phyloP scores from a whole-genome alignment of 495 filamentous ascomycete genomes.

The Cercophora newfieldiana region DNA sequence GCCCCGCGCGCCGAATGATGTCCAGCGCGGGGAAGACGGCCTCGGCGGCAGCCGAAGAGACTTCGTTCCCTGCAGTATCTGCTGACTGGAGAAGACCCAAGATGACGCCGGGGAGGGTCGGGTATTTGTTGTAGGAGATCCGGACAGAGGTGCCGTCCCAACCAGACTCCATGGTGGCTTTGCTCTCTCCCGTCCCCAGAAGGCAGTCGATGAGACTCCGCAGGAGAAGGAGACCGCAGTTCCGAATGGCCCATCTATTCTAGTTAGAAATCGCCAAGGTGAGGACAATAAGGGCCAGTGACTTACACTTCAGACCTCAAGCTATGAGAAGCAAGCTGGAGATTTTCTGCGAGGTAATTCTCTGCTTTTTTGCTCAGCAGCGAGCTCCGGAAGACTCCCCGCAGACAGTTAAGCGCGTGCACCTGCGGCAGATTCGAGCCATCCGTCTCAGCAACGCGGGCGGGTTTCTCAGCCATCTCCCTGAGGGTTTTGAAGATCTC shows the following conservation, averaged over 20 bases:
- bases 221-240: constrained; percentile 87
- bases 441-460: constrained; percentile 52
- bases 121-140: constrained; percentile 70
- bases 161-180: constrained; percentile 48
- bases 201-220: constrained; percentile 77
- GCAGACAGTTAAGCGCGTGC: constrained; percentile 88
- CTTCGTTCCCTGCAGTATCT: constrained; percentile 38
- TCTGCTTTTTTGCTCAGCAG: constrained; percentile 64
- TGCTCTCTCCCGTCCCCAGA: constrained; percentile 64
- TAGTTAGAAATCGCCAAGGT: constrained; percentile 16
- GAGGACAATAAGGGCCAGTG: neutral
- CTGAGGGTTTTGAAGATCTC: constrained; percentile 51
- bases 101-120: constrained; percentile 66
- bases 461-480: constrained; percentile 57
- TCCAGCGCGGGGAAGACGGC: constrained; percentile 86
- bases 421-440: constrained; percentile 79
- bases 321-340: constrained; percentile 72
- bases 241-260: constrained; percentile 83
- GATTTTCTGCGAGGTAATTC: constrained; percentile 64
- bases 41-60: constrained; percentile 53
- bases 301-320: constrained; percentile 66
- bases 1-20: constrained; percentile 66
- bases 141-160: constrained; percentile 52
- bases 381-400: constrained; percentile 81
- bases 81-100: constrained; percentile 60